phyloP scores from a whole-genome alignment of 305 asterid genomes.

The Solanum hybrid region DNA sequence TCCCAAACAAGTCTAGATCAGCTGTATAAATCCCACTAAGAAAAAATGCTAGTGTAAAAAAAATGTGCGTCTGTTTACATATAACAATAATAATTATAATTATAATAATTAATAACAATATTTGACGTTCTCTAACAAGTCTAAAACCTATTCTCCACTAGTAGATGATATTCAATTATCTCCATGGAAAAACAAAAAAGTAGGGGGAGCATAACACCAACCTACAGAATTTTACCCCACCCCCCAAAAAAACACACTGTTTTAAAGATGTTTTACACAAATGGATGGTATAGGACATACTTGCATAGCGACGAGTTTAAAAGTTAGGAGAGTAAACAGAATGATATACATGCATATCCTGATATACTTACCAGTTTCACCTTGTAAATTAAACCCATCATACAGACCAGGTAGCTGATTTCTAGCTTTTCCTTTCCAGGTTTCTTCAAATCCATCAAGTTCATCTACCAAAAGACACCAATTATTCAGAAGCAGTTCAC shows the following conservation, averaged over 20 bases:
- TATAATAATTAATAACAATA: neutral
- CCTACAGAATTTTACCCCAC: neutral
- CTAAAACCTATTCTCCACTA: neutral
- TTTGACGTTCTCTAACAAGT: neutral
- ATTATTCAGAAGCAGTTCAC: neutral
- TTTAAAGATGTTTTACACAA: neutral
- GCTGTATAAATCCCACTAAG: neutral
- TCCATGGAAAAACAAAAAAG: neutral
- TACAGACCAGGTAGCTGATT: slow-evolving; percentile 54
- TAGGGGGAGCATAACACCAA: neutral
- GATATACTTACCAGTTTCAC: slow-evolving; percentile 28
- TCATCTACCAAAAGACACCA: slow-evolving; percentile 36
- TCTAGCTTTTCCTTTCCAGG: slow-evolving; percentile 67
- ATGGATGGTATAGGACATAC: neutral
- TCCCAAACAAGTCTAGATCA: neutral
- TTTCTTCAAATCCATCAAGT: slow-evolving; percentile 59
- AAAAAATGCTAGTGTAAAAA: neutral
- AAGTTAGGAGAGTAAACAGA: neutral
- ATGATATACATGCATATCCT: neutral
- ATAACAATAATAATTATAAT: neutral
- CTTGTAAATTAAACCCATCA: slow-evolving; percentile 25
- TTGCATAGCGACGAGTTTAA: neutral
- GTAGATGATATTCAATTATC: neutral
- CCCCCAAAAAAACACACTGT: neutral
- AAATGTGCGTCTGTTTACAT: neutral